phyloP scores from a whole-genome alignment of 768 basidiomycete genomes.

The Mycena floridula region DNA sequence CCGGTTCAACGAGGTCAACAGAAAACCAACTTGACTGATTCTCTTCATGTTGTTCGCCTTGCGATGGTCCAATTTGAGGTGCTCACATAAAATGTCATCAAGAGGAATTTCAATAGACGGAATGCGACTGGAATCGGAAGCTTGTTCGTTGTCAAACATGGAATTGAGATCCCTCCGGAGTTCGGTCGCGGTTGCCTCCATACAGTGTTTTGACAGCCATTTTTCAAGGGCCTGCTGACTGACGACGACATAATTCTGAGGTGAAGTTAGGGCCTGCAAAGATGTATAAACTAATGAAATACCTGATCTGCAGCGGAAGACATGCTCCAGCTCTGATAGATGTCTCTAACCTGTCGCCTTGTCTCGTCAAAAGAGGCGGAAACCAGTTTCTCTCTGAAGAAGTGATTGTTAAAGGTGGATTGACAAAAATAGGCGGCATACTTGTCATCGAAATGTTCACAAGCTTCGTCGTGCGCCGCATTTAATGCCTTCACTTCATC shows the following conservation, averaged over 20 bases:
- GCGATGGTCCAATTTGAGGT: constrained; percentile 55
- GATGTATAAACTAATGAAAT: no score
- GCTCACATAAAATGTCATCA: constrained; percentile 53
- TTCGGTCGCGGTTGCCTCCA: constrained; percentile 21
- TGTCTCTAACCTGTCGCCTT: constrained; percentile 46
- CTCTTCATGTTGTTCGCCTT: constrained; percentile 64
- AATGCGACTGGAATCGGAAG: constrained; percentile 1
- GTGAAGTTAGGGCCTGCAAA: no score
- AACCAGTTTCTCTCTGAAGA: constrained; percentile 35
- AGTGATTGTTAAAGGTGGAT: constrained; percentile 1
- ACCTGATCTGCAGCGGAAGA: constrained; percentile 40
- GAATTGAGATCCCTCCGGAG: constrained; percentile 13
- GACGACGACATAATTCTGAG: constrained; percentile 53
- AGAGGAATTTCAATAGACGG: constrained; percentile 18
- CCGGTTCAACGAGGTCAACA: constrained; percentile 1
- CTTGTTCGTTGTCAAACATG: constrained; percentile 3
- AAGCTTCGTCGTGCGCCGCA: constrained; percentile 44
- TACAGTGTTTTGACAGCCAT: constrained; percentile 48
- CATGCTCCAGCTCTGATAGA: constrained; percentile 64
- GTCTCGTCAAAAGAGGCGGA: constrained; percentile 41
- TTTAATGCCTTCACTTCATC: constrained; percentile 53
- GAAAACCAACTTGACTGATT: constrained; percentile 27
- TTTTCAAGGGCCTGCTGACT: constrained; percentile 52
- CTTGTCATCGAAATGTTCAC: constrained; percentile 42
- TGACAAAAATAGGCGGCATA: constrained; percentile 21